Percentiles rank a stretch among this genome's conserved stretches.
Evolutionary conservation across 2,329 filamentous ascomycete genomes (phyloP).

Genomic region (Penicillium decumbens): DNA sequence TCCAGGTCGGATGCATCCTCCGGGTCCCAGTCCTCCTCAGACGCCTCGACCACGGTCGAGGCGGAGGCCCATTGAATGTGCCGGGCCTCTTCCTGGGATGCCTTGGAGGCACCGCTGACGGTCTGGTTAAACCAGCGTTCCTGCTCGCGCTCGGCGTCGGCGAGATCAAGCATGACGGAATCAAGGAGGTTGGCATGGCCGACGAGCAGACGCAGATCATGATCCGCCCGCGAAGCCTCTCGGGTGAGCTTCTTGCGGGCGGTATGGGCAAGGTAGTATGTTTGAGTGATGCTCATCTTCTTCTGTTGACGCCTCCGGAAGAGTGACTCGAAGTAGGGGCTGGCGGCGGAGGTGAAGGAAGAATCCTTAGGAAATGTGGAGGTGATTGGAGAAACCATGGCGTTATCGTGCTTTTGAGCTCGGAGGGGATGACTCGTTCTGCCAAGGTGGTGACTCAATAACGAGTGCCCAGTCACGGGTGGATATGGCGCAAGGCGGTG

Average conservation of each 20-base stretch:
- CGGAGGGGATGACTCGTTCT: conserved; percentile 28
- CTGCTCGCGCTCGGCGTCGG: conserved; percentile 90
- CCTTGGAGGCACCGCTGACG: conserved; percentile 66
- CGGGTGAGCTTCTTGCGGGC: conserved; percentile 91
- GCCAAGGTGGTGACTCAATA: conserved; percentile 31
- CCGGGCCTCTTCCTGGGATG: conserved; percentile 49
- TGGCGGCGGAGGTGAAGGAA: conserved; percentile 30
- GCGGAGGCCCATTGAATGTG: conserved; percentile 86
- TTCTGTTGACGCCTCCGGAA: conserved; percentile 53
- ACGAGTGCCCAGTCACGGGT: conserved; percentile 26
- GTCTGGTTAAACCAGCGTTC: conserved; percentile 98
- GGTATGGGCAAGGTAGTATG: conserved; percentile 96
- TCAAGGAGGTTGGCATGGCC: conserved; percentile 98
- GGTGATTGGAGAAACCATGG: conserved; percentile 22
- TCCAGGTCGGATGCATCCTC: conserved; percentile 60
- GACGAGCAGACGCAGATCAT: conserved; percentile 91
- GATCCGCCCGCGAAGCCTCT: conserved; percentile 84
- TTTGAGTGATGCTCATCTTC: conserved; percentile 97
- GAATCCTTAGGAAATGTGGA: conserved; percentile 13
- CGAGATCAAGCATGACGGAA: conserved; percentile 83
- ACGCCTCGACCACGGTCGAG: conserved; percentile 68
- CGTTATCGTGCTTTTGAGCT: conserved; percentile 29
- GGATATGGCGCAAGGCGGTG: conserved; percentile 25
- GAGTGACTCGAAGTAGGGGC: conserved; percentile 41
- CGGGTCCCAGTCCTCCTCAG: conserved; percentile 61